A percentile compares a stretch with the other conserved stretches of the same genome.
Evolutionary conservation across 768 basidiomycete species (phyloP).

Genomic region (Tylopilus balloui): DNA sequence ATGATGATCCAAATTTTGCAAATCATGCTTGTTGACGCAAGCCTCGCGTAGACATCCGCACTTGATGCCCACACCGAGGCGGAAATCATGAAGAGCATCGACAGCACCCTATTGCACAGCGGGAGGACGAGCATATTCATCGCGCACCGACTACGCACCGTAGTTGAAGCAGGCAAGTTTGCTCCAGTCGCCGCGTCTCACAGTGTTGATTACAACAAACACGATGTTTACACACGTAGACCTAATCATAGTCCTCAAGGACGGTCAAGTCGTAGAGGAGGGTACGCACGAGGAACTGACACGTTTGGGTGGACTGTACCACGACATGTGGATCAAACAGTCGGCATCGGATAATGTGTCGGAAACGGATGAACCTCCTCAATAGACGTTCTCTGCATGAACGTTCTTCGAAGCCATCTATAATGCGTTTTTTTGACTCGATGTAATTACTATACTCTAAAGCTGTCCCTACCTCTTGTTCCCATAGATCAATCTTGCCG

Average conservation of each 20-base stretch:
- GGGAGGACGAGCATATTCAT: conserved; percentile 94
- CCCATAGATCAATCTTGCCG: too few relatives aligned
- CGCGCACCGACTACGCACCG: conserved; percentile 85
- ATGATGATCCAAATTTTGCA: background rate
- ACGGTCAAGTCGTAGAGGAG: conserved; percentile 88
- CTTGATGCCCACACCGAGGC: conserved; percentile 93
- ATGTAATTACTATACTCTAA: too few relatives aligned
- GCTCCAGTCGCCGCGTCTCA: background rate
- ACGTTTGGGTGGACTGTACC: conserved; percentile 62
- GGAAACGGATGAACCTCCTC: conserved; percentile 13
- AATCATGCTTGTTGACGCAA: background rate
- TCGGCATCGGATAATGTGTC: conserved; percentile 37
- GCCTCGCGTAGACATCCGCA: conserved; percentile 72
- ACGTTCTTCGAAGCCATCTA: background rate
- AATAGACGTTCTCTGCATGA: background rate
- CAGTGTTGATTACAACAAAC: background rate
- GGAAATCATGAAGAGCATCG: conserved; percentile 93
- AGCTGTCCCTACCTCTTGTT: too few relatives aligned
- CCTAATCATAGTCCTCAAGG: conserved; percentile 87
- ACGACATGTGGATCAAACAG: conserved; percentile 81
- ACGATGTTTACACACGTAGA: conserved; percentile 42
- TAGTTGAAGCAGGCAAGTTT: conserved; percentile 78
- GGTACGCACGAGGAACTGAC: conserved; percentile 90
- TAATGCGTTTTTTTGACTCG: too few relatives aligned
- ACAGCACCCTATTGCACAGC: conserved; percentile 68